These are phyloP conservation scores for Leishmania gerbilli DNA, from an alignment of 208 protist species.

Conservation along the genomic window DNA sequence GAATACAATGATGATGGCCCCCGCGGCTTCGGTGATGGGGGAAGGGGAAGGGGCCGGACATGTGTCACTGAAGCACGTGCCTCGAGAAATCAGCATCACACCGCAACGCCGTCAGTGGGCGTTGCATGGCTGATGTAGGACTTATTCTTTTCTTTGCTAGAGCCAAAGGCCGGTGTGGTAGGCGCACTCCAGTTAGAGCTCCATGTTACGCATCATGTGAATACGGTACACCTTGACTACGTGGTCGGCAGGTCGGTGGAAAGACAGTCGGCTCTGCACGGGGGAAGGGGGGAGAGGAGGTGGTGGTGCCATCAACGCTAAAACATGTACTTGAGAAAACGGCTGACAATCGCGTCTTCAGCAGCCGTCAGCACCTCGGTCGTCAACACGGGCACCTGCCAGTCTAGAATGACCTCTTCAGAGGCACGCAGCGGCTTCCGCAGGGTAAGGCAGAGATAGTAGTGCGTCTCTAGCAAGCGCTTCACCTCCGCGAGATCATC, in stretches of 20 bases:
- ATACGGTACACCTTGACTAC: background rate
- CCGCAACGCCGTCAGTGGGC: background rate
- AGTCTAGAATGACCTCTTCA: constrained; percentile 79
- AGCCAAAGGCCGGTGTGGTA: background rate
- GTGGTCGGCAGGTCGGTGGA: background rate
- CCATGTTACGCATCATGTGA: background rate
- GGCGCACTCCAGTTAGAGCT: background rate
- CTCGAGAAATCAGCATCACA: constrained; percentile 1
- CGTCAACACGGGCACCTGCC: constrained; percentile 41
- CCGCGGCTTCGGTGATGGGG: background rate
- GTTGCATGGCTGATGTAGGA: background rate
- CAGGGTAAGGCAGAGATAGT: constrained; percentile 72
- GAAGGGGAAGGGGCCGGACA: background rate
- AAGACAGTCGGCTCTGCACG: background rate
- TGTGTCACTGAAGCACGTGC: background rate
- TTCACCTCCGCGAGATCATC: constrained; percentile 14
- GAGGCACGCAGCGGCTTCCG: constrained; percentile 48
- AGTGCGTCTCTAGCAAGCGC: constrained; percentile 45
- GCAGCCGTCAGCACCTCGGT: constrained; percentile 42
- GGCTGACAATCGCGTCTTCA: constrained; percentile 53
- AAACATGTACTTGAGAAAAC: constrained; percentile 74
- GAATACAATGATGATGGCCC: background rate
- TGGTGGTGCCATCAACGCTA: constrained; percentile 19
- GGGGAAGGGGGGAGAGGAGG: background rate
- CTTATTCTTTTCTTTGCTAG: too few relatives aligned